A percentile compares a stretch with the other conserved stretches of the same genome.
Conservation (phyloP, 2,329 filamentous ascomycete genomes). For the Aspergillus sp. region DNA sequence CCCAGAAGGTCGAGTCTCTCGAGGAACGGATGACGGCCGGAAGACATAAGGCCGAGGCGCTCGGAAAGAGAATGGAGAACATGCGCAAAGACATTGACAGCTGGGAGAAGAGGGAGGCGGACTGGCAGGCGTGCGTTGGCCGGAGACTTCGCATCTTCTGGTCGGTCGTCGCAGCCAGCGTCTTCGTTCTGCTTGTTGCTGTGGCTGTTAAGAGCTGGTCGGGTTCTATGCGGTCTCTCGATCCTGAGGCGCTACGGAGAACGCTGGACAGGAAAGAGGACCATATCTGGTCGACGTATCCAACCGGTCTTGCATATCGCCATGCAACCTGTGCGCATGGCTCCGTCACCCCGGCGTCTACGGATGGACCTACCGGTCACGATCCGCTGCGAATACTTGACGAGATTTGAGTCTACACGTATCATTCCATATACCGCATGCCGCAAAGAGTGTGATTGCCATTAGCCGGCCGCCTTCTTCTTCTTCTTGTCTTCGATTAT, state of each 20-base stretch:
- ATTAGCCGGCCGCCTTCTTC: slow-evolving; percentile 55
- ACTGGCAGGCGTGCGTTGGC: slow-evolving; percentile 32
- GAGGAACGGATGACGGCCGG: slow-evolving; percentile 32
- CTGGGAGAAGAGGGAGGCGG: slow-evolving; percentile 35
- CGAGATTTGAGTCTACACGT: slow-evolving; percentile 20
- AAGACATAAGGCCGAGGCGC: slow-evolving; percentile 23
- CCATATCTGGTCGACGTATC: slow-evolving; percentile 7
- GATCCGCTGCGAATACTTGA: slow-evolving; percentile 21
- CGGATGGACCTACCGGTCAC: slow-evolving; percentile 7
- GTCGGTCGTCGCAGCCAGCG: slow-evolving; percentile 17
- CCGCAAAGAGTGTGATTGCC: background rate
- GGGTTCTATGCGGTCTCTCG: background rate
- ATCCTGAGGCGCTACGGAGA: slow-evolving; percentile 1
- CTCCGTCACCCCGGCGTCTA: slow-evolving; percentile 4
- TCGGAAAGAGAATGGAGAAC: slow-evolving; percentile 30
- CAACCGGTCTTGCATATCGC: slow-evolving; percentile 14
- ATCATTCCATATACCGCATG: slow-evolving; percentile 16
- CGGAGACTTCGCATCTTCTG: slow-evolving; percentile 32
- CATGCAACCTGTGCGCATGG: slow-evolving; percentile 6
- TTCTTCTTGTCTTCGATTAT: slow-evolving; percentile 92
- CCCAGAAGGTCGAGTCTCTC: slow-evolving; percentile 26
- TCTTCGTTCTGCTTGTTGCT: slow-evolving; percentile 22
- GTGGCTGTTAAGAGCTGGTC: slow-evolving; percentile 20
- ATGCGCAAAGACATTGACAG: slow-evolving; percentile 31
- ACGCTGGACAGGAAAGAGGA: background rate